Conservation (phyloP, 2,329 filamentous ascomycete species). For the Fusarium nisikadoi region DNA sequence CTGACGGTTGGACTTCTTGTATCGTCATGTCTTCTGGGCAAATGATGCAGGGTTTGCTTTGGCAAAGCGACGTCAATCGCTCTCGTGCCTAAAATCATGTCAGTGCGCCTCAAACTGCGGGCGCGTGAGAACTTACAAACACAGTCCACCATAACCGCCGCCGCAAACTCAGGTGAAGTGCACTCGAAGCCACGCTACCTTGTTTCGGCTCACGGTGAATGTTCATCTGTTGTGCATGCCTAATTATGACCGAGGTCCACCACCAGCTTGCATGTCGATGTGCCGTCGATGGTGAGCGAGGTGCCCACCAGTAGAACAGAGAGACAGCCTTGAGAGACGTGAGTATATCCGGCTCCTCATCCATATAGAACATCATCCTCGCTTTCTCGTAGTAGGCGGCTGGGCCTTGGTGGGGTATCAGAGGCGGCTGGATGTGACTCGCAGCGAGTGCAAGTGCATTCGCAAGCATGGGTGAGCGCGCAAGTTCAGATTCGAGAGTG, state of each 20-base stretch:
- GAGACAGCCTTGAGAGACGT: slow-evolving; percentile 51
- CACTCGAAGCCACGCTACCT: neutral
- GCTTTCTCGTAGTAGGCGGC: slow-evolving; percentile 54
- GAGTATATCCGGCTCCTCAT: slow-evolving; percentile 52
- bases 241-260: slow-evolving; percentile 57
- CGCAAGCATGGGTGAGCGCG: slow-evolving; percentile 49
- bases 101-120: neutral
- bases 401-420: slow-evolving; percentile 53
- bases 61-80: slow-evolving; percentile 53
- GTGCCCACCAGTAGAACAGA: slow-evolving; percentile 59
- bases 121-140: slow-evolving; percentile 11
- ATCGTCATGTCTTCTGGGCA: slow-evolving; percentile 55
- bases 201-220: slow-evolving; percentile 53
- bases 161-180: slow-evolving; percentile 21
- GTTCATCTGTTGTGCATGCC: slow-evolving; percentile 57
- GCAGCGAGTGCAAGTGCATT: slow-evolving; percentile 54
- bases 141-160: slow-evolving; percentile 38
- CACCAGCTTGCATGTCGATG: slow-evolving; percentile 56
- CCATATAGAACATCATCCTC: slow-evolving; percentile 53
- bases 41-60: slow-evolving; percentile 57
- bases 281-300: slow-evolving; percentile 51
- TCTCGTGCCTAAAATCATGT: slow-evolving; percentile 26
- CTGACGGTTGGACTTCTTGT: slow-evolving; percentile 49
- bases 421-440: slow-evolving; percentile 55
- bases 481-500: slow-evolving; percentile 46